These are phyloP conservation scores for Blastobotrys parvus DNA, from an alignment of 805 yeast genomes.

Conservation along the genomic window DNA sequence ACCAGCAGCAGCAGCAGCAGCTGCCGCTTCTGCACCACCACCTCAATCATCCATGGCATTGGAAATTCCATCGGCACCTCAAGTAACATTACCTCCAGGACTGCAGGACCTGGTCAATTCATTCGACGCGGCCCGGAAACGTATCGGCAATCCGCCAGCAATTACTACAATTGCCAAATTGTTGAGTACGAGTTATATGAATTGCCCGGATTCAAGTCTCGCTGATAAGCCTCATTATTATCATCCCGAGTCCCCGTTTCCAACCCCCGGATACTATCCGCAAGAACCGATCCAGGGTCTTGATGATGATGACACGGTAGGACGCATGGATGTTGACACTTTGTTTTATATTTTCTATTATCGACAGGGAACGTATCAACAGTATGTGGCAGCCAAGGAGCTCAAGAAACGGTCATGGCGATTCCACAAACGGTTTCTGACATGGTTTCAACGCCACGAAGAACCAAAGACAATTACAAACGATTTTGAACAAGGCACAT, in stretches of 20 bases:
- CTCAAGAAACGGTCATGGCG: conserved; percentile 76
- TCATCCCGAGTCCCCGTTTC: conserved; percentile 74
- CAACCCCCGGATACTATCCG: conserved; percentile 86
- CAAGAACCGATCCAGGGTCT: conserved; percentile 53
- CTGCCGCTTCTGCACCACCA: conserved; percentile 16
- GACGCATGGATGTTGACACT: conserved; percentile 77
- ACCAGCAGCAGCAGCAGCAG: conserved; percentile 7
- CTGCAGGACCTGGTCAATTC: conserved; percentile 32
- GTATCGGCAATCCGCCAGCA: conserved; percentile 46
- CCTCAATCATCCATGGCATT: no score
- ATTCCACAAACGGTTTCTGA: conserved; percentile 58
- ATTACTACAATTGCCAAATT: conserved; percentile 45
- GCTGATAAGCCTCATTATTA: conserved; percentile 77
- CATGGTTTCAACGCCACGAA: conserved; percentile 73
- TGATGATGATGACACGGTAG: conserved; percentile 51
- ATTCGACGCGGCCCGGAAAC: conserved; percentile 33
- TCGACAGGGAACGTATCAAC: conserved; percentile 63
- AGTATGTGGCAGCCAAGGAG: conserved; percentile 73
- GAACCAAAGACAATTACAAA: conserved; percentile 36
- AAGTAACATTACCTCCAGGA: conserved; percentile 31
- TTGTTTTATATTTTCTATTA: conserved; percentile 89
- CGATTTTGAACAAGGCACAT: conserved; percentile 41
- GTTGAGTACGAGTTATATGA: conserved; percentile 70
- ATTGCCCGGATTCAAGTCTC: conserved; percentile 90
- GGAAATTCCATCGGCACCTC: conserved; percentile 13